Evolutionary conservation across 2,329 filamentous ascomycete species (phyloP), one percentile per base, ranked within the genome.

Genomic region (Cladosporium sp.): DNA sequence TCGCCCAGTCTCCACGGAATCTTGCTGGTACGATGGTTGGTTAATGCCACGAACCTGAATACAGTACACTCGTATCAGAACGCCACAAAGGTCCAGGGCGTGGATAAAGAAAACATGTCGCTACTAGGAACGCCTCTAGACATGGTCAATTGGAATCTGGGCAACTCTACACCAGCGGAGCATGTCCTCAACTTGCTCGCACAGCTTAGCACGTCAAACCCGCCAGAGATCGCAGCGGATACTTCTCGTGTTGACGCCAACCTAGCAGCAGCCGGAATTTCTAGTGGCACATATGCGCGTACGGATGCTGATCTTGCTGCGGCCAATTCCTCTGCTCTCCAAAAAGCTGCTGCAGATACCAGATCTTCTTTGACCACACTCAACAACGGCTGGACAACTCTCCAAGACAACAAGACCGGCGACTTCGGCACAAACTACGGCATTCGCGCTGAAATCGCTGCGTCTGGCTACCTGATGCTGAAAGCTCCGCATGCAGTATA

Each of bases 1-100:
- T 60, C 63, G 22, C 61, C 63, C 22, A 51, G 51, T n/a, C 57
- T 55, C 7, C 59, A 64, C 37, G 63, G 63, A 3, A 59, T 49
- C 39, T 28, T 65, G 6, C 45, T 65, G 14, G 50, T 64, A 36
- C 63, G 63, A 11, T 62, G 60, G 59, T 50, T 63, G 5, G 58
- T 64, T 2, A 61, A 62, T 14, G 34, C 39, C 4, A 61, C 58
- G 3, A 64, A 64, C 36, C 37, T 61, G 3, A 37, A 57, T 17
- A 17, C 36, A 15, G 40, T 65, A n/a, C 59, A 61, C 40, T 34
- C 30, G 2, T 59, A 54, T n/a, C 63, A 63, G 22, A 47, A 56
- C 15, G 40, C 54, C 12, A 56, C 54, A 2, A 39, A 36, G 1
- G 12, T 49, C 34, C 17, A 39, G 3, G 49, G 49, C 34, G 36